phyloP scores from a whole-genome alignment of 495 filamentous ascomycete species.

The Neurospora sp. region DNA sequence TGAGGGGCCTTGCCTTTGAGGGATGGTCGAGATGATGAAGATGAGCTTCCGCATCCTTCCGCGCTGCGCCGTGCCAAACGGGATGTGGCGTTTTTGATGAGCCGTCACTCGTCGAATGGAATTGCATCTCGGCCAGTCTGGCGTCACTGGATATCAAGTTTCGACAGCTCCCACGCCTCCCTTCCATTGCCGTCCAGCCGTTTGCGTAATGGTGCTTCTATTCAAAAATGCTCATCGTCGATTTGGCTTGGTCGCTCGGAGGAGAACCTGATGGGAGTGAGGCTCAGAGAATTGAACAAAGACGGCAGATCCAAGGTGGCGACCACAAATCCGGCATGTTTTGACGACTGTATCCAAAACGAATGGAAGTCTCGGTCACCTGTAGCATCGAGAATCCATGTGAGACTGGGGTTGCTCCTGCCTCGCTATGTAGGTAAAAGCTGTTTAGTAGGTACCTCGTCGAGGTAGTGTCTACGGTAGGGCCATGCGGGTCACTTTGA shows the following conservation, averaged over 20 bases:
- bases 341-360: neutral
- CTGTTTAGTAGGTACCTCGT: neutral
- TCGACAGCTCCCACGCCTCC: neutral
- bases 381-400: neutral
- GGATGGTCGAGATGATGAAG: neutral
- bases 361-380: neutral
- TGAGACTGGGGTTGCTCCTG: neutral
- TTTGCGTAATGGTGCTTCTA: neutral
- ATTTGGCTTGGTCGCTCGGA: neutral
- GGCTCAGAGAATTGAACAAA: neutral
- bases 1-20: neutral
- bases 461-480: neutral
- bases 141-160: conserved; percentile 4
- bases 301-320: neutral
- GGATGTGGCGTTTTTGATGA: conserved; percentile 11
- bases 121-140: neutral
- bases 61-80: conserved; percentile 5
- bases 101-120: conserved; percentile 1
- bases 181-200: neutral
- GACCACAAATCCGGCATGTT: neutral
- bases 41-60: conserved; percentile 23
- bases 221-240: neutral
- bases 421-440: too few relatives aligned
- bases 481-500: neutral
- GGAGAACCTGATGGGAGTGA: neutral